A percentile compares a stretch with the other conserved stretches of the same genome.
Evolutionary conservation across 1,284 basidiomycete genomes (phyloP).

Genomic region (Apiotrichum laibachii): DNA sequence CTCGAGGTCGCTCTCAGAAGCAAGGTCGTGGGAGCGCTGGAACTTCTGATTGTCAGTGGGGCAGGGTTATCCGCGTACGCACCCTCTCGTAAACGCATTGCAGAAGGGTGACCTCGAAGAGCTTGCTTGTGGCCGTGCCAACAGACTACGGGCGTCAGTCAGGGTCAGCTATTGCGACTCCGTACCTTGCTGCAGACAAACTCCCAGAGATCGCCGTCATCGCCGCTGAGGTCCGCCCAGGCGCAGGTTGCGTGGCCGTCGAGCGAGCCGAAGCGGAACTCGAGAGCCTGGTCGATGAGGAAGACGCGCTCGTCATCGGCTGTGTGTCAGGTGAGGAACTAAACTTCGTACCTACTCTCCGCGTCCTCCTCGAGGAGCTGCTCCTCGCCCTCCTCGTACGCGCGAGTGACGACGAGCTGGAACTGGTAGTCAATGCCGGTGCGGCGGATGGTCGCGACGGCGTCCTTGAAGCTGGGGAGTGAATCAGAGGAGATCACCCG

Average conservation of each 20-base stretch:
- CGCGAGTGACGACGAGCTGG: conserved; percentile 91
- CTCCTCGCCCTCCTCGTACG: conserved; percentile 93
- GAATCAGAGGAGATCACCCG: conserved; percentile 1
- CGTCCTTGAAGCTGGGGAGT: conserved; percentile 80
- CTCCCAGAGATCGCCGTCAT: conserved; percentile 52
- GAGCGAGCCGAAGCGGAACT: conserved; percentile 71
- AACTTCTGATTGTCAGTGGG: conserved; percentile 61
- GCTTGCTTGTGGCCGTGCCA: conserved; percentile 76
- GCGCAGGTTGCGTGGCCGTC: conserved; percentile 79
- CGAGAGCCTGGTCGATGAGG: conserved; percentile 81
- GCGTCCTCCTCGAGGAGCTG: conserved; percentile 91
- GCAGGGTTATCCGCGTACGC: conserved; percentile 14
- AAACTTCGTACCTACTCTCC: conserved; percentile 65
- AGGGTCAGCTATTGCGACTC: conserved; percentile 54
- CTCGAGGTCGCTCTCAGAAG: conserved; percentile 65
- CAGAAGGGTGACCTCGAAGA: conserved; percentile 89
- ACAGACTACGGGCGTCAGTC: conserved; percentile 55
- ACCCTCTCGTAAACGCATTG: conserved; percentile 82
- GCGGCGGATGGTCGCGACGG: conserved; percentile 88
- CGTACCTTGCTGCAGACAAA: conserved; percentile 50
- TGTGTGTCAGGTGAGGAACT: conserved; percentile 39
- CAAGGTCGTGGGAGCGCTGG: conserved; percentile 66
- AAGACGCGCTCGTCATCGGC: conserved; percentile 90
- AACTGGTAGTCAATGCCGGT: conserved; percentile 80
- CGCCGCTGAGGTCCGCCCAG: conserved; percentile 75